Evolutionary conservation across 331 rosid species (phyloP), one percentile per base, ranked within the genome.

Genomic region (Arachis monticola): DNA sequence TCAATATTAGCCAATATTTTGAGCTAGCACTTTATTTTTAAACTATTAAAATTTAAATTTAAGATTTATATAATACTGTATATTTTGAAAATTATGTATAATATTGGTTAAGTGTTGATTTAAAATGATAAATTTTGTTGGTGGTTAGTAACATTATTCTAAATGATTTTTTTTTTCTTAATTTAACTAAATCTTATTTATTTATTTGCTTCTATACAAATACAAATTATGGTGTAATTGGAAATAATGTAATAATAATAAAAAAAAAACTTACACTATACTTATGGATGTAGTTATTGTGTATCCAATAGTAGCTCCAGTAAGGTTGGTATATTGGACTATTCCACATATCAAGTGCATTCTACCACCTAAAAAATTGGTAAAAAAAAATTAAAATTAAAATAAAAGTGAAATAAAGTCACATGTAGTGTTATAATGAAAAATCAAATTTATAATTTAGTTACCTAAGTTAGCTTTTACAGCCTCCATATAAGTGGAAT

Each of bases 281-380:
- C 82, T 70, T 31, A 61, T 38, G 1, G 82, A 70, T 9, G 82
- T 70, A 5, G 77, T 78, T 53, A 78, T 70, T 42, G 77, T 78
- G 52, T 70, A 78, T 63, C 77, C 82, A 63, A 78, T 78, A 40
- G 77, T 72, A n/a, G 72, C 72, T 7, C 82, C 82, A 53, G 52
- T 56, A 30, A 78, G 82, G 12, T 9, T 62, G 22, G 17, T 10
- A 22, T 70, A 77, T 11, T 77, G 81, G 5, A 70, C 38, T 6
- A 77, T 6, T 14, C 71, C 77, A 63, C 82, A 78, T 4, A 78
- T 9, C 10, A 70, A 0, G 61, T 78, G 66, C 82, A 70, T 78
- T 78, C 65, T 78, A 44, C 77, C 82, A 63, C 82, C 82, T 77
- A 27, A 11, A 0, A 46, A 3, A 32, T 61, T 22, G 10, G 6